phyloP scores from a whole-genome alignment of 2,329 filamentous ascomycete genomes.

The Plenodomus tracheiphilus region DNA sequence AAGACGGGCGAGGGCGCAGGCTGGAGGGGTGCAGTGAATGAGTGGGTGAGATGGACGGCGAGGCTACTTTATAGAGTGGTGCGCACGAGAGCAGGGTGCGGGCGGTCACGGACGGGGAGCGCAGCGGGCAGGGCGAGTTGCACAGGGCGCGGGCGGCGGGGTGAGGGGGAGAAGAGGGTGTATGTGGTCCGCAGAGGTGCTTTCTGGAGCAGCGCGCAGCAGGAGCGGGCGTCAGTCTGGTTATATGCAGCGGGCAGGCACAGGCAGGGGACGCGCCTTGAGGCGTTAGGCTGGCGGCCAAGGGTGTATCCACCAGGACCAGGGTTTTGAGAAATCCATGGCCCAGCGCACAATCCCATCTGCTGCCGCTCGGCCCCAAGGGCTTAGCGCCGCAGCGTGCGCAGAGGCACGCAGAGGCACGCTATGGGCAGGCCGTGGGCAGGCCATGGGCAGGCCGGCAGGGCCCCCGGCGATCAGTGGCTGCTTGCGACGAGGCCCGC shows the following conservation, averaged over 20 bases:
- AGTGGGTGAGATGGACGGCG: not conserved
- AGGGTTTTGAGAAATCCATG: conserved; percentile 22
- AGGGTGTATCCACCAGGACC: conserved; percentile 15
- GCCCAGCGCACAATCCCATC: conserved; percentile 8
- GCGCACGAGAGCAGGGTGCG: not conserved
- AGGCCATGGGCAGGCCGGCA: conserved; percentile 1
- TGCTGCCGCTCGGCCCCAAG: conserved; percentile 12
- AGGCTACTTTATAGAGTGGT: not conserved
- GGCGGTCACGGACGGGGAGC: conserved; percentile 1
- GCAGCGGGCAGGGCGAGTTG: not conserved
- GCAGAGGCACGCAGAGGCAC: too few species aligned
- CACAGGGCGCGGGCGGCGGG: not conserved
- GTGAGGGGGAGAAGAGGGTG: conserved; percentile 1
- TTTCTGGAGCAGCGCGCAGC: conserved; percentile 14
- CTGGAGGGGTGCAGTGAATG: not conserved
- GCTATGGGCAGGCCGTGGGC: not conserved
- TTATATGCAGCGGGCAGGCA: conserved; percentile 23
- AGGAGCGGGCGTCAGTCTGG: conserved; percentile 16
- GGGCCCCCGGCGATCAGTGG: conserved; percentile 20
- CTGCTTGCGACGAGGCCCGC: conserved; percentile 1
- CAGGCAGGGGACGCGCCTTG: conserved; percentile 15
- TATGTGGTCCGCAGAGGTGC: conserved; percentile 6
- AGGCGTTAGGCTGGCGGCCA: conserved; percentile 9
- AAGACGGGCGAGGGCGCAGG: conserved; percentile 7
- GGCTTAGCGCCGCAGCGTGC: conserved; percentile 9